These are phyloP conservation scores for Solanum sejunctum DNA, from an alignment of 257 asterid species.

Conservation along the genomic window DNA sequence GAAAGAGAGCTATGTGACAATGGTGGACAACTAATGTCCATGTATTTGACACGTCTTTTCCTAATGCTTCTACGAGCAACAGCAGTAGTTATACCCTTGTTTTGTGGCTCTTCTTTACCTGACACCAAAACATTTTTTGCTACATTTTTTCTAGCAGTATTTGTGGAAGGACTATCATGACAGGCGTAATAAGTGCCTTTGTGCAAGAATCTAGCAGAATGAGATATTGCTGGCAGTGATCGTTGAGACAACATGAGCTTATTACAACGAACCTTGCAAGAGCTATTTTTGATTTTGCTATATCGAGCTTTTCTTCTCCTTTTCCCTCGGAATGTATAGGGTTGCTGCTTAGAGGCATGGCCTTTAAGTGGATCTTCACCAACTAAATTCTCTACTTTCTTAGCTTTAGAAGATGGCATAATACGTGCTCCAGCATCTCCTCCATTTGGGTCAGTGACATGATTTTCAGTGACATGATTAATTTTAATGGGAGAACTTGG, in stretches of 20 bases:
- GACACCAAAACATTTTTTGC: conserved; percentile 7
- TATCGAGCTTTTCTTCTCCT: conserved; percentile 6
- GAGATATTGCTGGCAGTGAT: conserved; percentile 2
- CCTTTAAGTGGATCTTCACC: background rate
- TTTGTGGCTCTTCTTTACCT: conserved; percentile 17
- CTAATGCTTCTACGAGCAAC: conserved; percentile 49
- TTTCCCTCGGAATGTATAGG: conserved; percentile 1
- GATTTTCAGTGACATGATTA: background rate
- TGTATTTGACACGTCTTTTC: conserved; percentile 44
- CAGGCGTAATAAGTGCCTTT: background rate
- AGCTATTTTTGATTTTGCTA: conserved; percentile 8
- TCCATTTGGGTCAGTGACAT: background rate
- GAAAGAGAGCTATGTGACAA: conserved; percentile 15
- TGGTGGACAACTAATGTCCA: conserved; percentile 30
- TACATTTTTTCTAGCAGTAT: background rate
- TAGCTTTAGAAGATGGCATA: background rate
- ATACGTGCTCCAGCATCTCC: background rate
- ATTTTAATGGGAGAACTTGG: background rate
- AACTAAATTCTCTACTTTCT: background rate
- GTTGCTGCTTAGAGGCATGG: background rate
- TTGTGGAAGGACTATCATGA: conserved; percentile 1
- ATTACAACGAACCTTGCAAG: background rate
- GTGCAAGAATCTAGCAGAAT: background rate
- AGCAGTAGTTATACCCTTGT: conserved; percentile 14
- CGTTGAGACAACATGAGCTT: background rate